Conservation (phyloP, 164 flowering plant species). For the Macadamia tetraphylla region DNA sequence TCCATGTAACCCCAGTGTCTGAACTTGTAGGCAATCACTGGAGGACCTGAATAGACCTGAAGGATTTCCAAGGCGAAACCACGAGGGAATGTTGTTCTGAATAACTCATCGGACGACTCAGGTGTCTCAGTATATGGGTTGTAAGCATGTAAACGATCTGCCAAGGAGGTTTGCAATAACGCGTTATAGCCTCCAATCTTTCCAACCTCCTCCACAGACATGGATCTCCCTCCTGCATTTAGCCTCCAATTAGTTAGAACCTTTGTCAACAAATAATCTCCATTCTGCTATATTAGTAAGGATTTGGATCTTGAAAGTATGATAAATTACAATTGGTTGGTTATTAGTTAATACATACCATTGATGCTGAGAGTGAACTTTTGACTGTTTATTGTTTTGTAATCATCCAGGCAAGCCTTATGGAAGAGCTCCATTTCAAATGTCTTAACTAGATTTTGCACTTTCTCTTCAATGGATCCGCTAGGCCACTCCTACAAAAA, state of each 20-base stretch:
- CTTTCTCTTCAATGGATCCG: constrained; percentile 60
- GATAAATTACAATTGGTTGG: too few relatives aligned
- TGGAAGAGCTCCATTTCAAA: constrained; percentile 80
- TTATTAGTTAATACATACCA: constrained; percentile 25
- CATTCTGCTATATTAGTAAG: not conserved
- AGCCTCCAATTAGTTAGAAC: too few relatives aligned
- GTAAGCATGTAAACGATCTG: constrained; percentile 30
- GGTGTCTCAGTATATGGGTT: constrained; percentile 31
- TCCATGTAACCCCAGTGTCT: constrained; percentile 86
- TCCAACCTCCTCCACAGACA: constrained; percentile 22
- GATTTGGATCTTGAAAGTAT: too few relatives aligned
- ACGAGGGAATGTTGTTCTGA: constrained; percentile 53
- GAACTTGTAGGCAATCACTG: constrained; percentile 58
- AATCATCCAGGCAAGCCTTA: constrained; percentile 36
- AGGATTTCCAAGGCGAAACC: constrained; percentile 66
- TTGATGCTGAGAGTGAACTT: constrained; percentile 42
- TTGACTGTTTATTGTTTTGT: constrained; percentile 34
- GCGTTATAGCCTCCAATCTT: constrained; percentile 55
- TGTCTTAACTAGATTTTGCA: constrained; percentile 65
- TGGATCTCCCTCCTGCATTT: constrained; percentile 37
- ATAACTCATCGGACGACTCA: constrained; percentile 22
- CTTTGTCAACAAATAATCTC: too few relatives aligned
- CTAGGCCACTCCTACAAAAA: constrained; percentile 60
- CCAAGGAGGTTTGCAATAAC: constrained; percentile 49
- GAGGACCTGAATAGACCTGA: constrained; percentile 61